Base-by-base conservation (phyloP, 768 basidiomycete genomes). In the Lactarius sanguifluus region DNA sequence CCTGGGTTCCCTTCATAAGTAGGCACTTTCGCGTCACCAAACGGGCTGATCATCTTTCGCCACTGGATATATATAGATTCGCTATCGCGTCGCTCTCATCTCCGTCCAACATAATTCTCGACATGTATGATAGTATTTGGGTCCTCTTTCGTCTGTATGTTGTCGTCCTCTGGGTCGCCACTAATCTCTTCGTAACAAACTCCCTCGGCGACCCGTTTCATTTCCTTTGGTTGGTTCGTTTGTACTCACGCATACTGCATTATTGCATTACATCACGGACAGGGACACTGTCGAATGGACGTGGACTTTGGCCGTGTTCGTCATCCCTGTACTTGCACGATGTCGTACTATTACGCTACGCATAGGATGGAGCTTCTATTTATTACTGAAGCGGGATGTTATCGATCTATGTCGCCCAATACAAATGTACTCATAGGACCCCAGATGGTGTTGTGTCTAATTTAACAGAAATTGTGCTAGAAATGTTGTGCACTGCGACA, bases 201-300 rank as follows among this genome's bases (percentile, higher is more conserved):
- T 12, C 20, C 36, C n/a, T 52, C 34, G 45, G 36, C 30, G 55
- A 34, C 65, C 36, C 9, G 38, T 58, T 7, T 58, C 30, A 43
- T 58, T 52, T 54, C 50, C 50, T 58, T 61, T 71, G 60, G 16
- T 65, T 65, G 38, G 43, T 63, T 52, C 65, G 57, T 60, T 64
- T 73, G 75, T 74, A 72, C 64, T 69, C 61, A 67, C 65, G 69
- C 63, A 69, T 70, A 71, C 75, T 68, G 64, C 72, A 64, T 70
- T 73, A 66, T 65, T 71, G 72, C 73, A 65, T 75, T 70, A 76
- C 71, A 67, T 66, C 69, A 70, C 76, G 78, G 73, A 77, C 76
- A 73, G 77, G 82, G 80, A 83, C 80, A 78, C 79, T 82, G 66
- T 67, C 66, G 81, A 82, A 83, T 79, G 83, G 83, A 84, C 83